Evolutionary conservation across 768 basidiomycete genomes (phyloP).

Genomic region (Panus rudis): DNA sequence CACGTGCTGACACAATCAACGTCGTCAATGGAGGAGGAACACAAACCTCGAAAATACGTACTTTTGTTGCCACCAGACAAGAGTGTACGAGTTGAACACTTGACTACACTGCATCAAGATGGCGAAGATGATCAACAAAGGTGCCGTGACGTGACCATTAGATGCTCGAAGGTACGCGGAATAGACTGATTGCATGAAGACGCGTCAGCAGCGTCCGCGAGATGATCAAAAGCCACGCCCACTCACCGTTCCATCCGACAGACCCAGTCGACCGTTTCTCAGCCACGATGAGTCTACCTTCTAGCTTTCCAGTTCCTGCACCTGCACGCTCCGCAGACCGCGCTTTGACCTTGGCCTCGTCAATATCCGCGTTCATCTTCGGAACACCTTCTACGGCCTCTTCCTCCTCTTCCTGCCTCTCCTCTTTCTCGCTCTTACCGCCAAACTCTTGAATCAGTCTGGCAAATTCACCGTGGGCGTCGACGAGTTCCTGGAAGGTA

Average conservation of each 20-base stretch:
- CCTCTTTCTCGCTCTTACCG: constrained; percentile 34
- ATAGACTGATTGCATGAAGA: constrained; percentile 40
- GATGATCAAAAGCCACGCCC: background rate
- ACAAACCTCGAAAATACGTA: constrained; percentile 20
- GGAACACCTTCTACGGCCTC: constrained; percentile 11
- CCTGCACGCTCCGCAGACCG: constrained; percentile 29
- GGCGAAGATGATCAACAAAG: constrained; percentile 42
- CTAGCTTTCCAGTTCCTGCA: constrained; percentile 54
- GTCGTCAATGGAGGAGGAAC: background rate
- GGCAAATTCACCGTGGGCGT: constrained; percentile 45
- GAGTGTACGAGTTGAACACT: constrained; percentile 57
- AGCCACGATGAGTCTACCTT: constrained; percentile 58
- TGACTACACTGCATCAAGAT: constrained; percentile 55
- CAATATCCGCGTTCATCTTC: constrained; percentile 30
- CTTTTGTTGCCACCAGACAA: constrained; percentile 70
- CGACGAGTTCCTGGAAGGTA: constrained; percentile 46
- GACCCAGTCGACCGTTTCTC: constrained; percentile 64
- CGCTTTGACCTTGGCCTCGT: constrained; percentile 25
- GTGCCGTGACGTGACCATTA: constrained; percentile 40
- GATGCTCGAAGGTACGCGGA: constrained; percentile 52
- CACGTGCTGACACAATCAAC: constrained; percentile 30
- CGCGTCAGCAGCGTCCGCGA: background rate
- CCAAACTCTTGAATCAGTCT: constrained; percentile 57
- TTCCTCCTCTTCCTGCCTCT: constrained; percentile 25
- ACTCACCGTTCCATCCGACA: constrained; percentile 40